A percentile compares a stretch with the other conserved stretches of the same genome.
These are phyloP conservation scores for Chalaropsis ovoidea DNA, from an alignment of 2,329 filamentous ascomycete species.

Conservation along the genomic window DNA sequence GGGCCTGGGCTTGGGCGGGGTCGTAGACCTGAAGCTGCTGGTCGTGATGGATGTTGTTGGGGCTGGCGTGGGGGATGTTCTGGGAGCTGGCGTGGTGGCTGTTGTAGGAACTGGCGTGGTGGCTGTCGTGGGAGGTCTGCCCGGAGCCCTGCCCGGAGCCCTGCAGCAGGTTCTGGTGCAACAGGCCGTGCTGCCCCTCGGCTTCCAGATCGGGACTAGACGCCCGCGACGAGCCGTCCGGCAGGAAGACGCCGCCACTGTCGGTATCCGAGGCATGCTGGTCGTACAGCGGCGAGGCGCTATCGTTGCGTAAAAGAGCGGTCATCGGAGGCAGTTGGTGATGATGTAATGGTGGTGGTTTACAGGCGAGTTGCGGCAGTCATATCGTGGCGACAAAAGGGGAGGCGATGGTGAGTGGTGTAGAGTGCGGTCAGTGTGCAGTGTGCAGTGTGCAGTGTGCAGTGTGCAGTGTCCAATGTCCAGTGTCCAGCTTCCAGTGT, in stretches of 20 bases:
- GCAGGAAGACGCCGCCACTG: conserved; percentile 23
- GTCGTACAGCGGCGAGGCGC: conserved; percentile 24
- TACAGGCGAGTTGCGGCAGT: background rate
- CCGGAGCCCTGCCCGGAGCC: background rate
- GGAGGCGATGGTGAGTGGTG: too few relatives aligned
- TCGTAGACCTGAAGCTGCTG: background rate
- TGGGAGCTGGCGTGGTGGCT: too few relatives aligned
- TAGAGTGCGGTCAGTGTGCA: too few relatives aligned
- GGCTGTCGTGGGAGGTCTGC: background rate
- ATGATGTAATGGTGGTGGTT: background rate
- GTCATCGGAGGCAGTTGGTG: conserved; percentile 7
- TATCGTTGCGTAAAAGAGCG: conserved; percentile 13
- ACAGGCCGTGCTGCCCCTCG: background rate
- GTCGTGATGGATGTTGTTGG: too few relatives aligned
- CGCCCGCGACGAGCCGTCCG: conserved; percentile 18
- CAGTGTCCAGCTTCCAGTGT: too few relatives aligned
- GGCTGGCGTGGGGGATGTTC: too few relatives aligned
- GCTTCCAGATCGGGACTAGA: conserved; percentile 16
- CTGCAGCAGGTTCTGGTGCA: conserved; percentile 6
- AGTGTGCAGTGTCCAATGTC: background rate
- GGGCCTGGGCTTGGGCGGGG: background rate
- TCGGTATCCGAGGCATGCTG: conserved; percentile 24
- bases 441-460: too few relatives aligned
- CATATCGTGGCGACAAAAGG: background rate
- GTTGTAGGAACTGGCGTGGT: too few relatives aligned